Conservation (phyloP, 176 grass and related monocot species). For the Chloris gayana region DNA sequence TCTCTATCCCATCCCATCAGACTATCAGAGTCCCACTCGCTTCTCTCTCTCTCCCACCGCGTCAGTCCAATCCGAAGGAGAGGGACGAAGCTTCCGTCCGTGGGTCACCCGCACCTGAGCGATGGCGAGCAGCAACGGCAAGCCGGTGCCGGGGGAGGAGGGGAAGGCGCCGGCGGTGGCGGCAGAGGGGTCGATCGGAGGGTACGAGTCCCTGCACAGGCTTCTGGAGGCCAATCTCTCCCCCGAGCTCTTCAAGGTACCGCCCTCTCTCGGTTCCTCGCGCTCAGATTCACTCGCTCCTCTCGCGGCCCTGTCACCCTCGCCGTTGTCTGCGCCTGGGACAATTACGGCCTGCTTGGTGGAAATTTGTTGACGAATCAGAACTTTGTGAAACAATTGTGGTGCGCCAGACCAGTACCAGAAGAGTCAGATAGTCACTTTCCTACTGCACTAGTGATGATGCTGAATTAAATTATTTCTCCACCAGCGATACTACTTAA, state of each 20-base stretch:
- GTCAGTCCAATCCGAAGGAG: background rate
- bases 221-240: conserved; percentile 87
- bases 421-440: background rate
- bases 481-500: background rate
- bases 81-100: background rate
- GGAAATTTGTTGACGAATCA: background rate
- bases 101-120: background rate
- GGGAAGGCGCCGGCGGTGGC: background rate
- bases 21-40: conserved; percentile 2
- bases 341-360: background rate
- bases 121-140: conserved; percentile 50
- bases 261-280: background rate
- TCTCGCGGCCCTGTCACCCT: background rate
- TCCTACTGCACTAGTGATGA: background rate
- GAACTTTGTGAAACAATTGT: background rate
- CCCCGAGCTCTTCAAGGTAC: conserved; percentile 83
- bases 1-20: background rate
- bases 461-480: background rate
- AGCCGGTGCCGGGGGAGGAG: conserved; percentile 20
- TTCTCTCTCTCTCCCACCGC: background rate
- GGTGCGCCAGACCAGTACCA: background rate
- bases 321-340: background rate
- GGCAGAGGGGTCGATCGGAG: conserved; percentile 67
- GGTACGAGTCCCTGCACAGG: conserved; percentile 83
- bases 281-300: background rate